Conservation (phyloP, 2,329 filamentous ascomycete species). For the Waltergamsia citrina region DNA sequence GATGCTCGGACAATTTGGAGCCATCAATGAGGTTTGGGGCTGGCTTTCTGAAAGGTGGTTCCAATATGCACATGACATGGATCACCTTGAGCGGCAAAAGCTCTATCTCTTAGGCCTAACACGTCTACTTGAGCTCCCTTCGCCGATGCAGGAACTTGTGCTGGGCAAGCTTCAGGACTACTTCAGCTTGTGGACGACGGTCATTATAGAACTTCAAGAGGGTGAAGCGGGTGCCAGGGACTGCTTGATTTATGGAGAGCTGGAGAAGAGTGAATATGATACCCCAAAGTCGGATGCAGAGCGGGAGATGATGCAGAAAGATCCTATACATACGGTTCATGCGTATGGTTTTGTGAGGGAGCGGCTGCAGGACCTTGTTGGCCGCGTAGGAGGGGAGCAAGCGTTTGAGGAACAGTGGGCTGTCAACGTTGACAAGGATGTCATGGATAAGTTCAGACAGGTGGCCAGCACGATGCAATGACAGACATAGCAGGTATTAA, state of each 20-base stretch:
- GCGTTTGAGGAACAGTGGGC: slow-evolving; percentile 60
- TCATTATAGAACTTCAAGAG: slow-evolving; percentile 57
- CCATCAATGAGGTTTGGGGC: slow-evolving; percentile 41
- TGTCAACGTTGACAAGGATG: slow-evolving; percentile 65
- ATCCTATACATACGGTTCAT: slow-evolving; percentile 60
- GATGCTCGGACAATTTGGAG: slow-evolving; percentile 37
- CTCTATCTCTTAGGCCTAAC: slow-evolving; percentile 66
- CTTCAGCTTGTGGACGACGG: slow-evolving; percentile 65
- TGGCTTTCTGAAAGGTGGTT: slow-evolving; percentile 61
- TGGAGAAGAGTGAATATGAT: slow-evolving; percentile 37
- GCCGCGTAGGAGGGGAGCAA: slow-evolving; percentile 52
- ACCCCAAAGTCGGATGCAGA: slow-evolving; percentile 45
- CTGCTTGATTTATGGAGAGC: slow-evolving; percentile 35
- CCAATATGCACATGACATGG: slow-evolving; percentile 57
- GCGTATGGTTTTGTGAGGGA: slow-evolving; percentile 55
- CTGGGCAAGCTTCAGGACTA: slow-evolving; percentile 60
- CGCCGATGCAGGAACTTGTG: slow-evolving; percentile 46
- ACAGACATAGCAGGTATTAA: slow-evolving; percentile 1
- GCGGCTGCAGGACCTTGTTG: slow-evolving; percentile 49
- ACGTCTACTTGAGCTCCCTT: slow-evolving; percentile 55
- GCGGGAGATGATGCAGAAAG: slow-evolving; percentile 42
- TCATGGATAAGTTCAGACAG: slow-evolving; percentile 50
- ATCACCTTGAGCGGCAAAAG: slow-evolving; percentile 56
- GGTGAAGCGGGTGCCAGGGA: slow-evolving; percentile 43
- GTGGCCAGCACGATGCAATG: slow-evolving; percentile 3